Percentiles rank a stretch among this genome's conserved stretches.
Evolutionary conservation across 1,139 yeast species (phyloP).

Genomic region (Suhomyces bokatorum): DNA sequence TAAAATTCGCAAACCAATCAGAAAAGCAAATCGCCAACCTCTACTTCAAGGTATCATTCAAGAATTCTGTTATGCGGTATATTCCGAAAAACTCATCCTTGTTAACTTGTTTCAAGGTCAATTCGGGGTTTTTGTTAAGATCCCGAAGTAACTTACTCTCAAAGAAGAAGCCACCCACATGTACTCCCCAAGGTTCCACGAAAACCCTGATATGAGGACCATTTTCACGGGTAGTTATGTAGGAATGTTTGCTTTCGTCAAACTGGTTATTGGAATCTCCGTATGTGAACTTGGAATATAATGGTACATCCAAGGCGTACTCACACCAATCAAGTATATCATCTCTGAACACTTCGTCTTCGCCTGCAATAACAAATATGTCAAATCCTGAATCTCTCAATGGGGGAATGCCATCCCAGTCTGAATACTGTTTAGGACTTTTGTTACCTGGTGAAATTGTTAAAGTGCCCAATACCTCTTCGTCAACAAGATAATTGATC

Average conservation of each 20-base stretch:
- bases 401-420: constrained; percentile 40
- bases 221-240: constrained; percentile 16
- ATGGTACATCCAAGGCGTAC: constrained; percentile 33
- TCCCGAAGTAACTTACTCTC: constrained; percentile 24
- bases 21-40: too few species aligned
- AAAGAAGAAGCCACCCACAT: constrained; percentile 38
- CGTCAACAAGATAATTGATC: constrained; percentile 23
- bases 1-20: too few species aligned
- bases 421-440: constrained; percentile 18
- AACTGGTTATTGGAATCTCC: constrained; percentile 29
- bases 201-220: constrained; percentile 23
- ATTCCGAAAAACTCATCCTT: constrained; percentile 30
- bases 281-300: constrained; percentile 20
- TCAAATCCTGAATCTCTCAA: constrained; percentile 27
- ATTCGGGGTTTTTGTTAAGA: constrained; percentile 7
- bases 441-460: constrained; percentile 23
- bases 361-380: constrained; percentile 40
- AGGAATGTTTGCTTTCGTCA: constrained; percentile 21
- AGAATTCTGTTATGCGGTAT: constrained; percentile 27
- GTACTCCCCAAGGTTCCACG: constrained; percentile 49
- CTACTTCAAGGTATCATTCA: constrained; percentile 21
- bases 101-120: constrained; percentile 10
- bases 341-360: constrained; percentile 47
- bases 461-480: constrained; percentile 18
- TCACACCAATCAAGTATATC: constrained; percentile 40